Evolutionary conservation across 2,329 filamentous ascomycete species (phyloP), one percentile per base, ranked within the genome.

Genomic region (Bipolaris sorokiniana): DNA sequence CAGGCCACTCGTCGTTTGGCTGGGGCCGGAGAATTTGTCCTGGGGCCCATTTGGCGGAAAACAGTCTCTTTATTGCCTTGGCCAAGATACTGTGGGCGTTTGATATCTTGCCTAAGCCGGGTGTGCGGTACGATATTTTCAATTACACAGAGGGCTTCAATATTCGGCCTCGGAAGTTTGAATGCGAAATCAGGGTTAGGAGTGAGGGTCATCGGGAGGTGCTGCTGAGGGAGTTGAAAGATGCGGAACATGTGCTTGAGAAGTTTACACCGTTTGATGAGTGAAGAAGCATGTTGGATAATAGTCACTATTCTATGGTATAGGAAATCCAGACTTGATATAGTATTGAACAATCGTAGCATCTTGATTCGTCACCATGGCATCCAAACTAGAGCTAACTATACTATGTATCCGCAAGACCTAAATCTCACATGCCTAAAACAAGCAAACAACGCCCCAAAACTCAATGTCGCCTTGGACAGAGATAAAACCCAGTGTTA

Each of bases 131-230:
- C 52, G 75, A 78, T 50, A 75, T 68, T 11, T 76, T 78, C 59
- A 72, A 69, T 13, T 79, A 78, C 48, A 79, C 76, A 2, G 75
- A 79, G 18, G 76, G 76, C 2, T 78, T 78, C 51, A 78, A 78
- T 49, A 77, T 78, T 20, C 58, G 76, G 36, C 76, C 76, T 15
- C 58, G 63, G 63, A 68, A 64, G 46, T 77, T 78, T 50, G 65
- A 69, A 53, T 77, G 75, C 46, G 61, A 68, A 5, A 73, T 78
- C 5, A 64, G 22, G 15, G 58, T 75, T 1, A 63, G 76, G 45
- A 77, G 74, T 62, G 65, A 70, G 57, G 52, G 37, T 53, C 70
- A 73, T 56, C 61, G 57, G 53, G 41, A 56, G 48, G 69, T 77
- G 4, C 48, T 78, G 54, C 51, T 65, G 48, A 51, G 54, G n/a